A percentile compares a stretch with the other conserved stretches of the same genome.
Evolutionary conservation across 2,329 filamentous ascomycete species (phyloP).

Genomic region (Fusarium abutilonis): DNA sequence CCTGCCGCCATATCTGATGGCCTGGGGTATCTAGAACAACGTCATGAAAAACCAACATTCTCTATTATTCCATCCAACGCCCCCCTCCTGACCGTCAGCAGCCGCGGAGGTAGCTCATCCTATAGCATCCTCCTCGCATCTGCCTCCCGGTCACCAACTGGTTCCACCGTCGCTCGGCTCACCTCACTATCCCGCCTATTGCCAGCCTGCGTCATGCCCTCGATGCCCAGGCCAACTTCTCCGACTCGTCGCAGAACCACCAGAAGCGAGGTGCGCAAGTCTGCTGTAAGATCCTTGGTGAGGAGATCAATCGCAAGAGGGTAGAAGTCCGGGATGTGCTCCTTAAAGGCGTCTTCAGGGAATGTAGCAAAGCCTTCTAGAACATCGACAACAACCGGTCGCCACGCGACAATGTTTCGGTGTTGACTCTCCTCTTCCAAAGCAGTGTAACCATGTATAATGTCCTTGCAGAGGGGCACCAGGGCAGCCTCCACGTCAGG

Average conservation of each 20-base stretch:
- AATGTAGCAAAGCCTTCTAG: slow-evolving; percentile 92
- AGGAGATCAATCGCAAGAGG: slow-evolving; percentile 85
- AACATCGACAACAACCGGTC: slow-evolving; percentile 96
- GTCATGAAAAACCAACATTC: slow-evolving; percentile 43
- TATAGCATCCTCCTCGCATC: slow-evolving; percentile 51
- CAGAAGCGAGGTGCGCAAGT: slow-evolving; percentile 82
- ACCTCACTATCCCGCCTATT: slow-evolving; percentile 55
- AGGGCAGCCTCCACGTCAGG: slow-evolving; percentile 89
- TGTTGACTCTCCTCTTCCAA: slow-evolving; percentile 97
- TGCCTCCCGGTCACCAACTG: slow-evolving; percentile 47
- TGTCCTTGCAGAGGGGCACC: slow-evolving; percentile 94
- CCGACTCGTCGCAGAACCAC: slow-evolving; percentile 83
- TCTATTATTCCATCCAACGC: slow-evolving; percentile 47
- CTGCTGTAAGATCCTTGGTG: slow-evolving; percentile 79
- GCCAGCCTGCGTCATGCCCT: slow-evolving; percentile 55
- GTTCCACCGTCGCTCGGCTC: slow-evolving; percentile 49
- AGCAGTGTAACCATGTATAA: slow-evolving; percentile 83
- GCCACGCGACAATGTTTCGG: slow-evolving; percentile 95
- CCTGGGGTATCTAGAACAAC: slow-evolving; percentile 38
- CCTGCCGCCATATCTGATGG: slow-evolving; percentile 18
- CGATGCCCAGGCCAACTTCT: slow-evolving; percentile 73
- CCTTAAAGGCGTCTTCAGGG: slow-evolving; percentile 79
- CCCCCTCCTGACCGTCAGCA: slow-evolving; percentile 31
- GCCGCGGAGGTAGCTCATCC: slow-evolving; percentile 16
- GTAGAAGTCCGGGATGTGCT: slow-evolving; percentile 85